Evolutionary conservation across 352 stramenopile genomes (phyloP).

Genomic region (Globisporangium mamillatum): DNA sequence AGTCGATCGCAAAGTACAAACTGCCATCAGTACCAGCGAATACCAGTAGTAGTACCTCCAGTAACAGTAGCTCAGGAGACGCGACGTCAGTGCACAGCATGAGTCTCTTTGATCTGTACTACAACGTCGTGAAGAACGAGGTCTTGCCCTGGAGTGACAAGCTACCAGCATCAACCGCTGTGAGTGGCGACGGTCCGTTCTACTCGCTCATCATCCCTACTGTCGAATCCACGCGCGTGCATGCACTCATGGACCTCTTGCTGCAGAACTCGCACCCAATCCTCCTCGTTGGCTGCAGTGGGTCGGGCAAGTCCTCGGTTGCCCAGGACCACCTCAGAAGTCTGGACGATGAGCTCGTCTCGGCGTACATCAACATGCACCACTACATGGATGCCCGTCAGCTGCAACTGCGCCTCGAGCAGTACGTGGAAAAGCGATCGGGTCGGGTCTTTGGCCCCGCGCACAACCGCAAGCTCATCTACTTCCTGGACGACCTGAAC

Average conservation of each 20-base stretch:
- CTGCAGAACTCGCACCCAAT: constrained; percentile 44
- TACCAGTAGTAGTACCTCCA: neutral
- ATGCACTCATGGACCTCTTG: constrained; percentile 61
- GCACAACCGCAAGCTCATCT: constrained; percentile 77
- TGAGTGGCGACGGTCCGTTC: constrained; percentile 40
- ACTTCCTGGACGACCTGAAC: constrained; percentile 91
- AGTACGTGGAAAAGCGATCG: constrained; percentile 83
- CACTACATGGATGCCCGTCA: constrained; percentile 86
- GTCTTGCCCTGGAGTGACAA: constrained; percentile 77
- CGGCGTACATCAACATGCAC: constrained; percentile 72
- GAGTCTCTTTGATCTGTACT: constrained; percentile 80
- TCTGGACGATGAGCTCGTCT: constrained; percentile 56
- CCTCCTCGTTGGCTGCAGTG: constrained; percentile 78
- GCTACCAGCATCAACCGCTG: constrained; percentile 27
- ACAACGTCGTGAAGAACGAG: constrained; percentile 71
- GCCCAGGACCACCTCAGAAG: constrained; percentile 70
- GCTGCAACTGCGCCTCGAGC: constrained; percentile 78
- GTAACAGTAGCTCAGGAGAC: neutral
- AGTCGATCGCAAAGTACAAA: constrained; percentile 76
- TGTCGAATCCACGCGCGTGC: constrained; percentile 65
- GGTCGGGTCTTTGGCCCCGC: constrained; percentile 83
- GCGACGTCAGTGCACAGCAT: constrained; percentile 5
- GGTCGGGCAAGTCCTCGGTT: constrained; percentile 84
- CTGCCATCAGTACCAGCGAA: constrained; percentile 16
- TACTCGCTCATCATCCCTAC: constrained; percentile 74